Base-by-base conservation (phyloP, 805 yeast species). In the Lachancea sp. region DNA sequence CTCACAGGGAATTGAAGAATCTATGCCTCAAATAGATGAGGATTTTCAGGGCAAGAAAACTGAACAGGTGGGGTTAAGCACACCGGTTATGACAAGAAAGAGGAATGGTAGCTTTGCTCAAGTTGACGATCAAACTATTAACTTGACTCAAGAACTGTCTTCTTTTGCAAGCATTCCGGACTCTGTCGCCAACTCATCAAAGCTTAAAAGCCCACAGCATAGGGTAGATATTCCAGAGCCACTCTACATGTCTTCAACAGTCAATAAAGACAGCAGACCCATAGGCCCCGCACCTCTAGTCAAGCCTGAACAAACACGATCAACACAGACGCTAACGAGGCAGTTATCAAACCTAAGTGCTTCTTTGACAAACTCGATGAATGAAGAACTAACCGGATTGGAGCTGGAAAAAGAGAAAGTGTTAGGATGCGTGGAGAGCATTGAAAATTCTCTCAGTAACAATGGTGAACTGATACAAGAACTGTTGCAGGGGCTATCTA, bases 101-200 rank as follows among this genome's bases (percentile, higher is more conserved):
- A 43, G 44, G 40, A 34, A 36, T 16, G 33, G 31, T 28, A 40
- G 43, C 16, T 40, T 40, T 19, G 16, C 31, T 4, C 39, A 33
- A 30, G 13, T 12, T 22, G 36, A 29, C 22, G 43, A 40, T 12
- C 29, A 34, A 8, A 40, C 43, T n/a, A 19, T 40, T 9, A 35
- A 29, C 28, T 16, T 40, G 16, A 35, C 39, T 3, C 39, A 40
- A 9, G 43, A 40, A 18, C 23, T 40, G 18, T 34, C 43, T 3
- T 29, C 43, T 3, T 19, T 40, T 13, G 34, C 43, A 3, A 33
- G 30, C 30, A 29, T 23, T 22, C 34, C 30, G 15, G 55, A 56
- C 34, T 46, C 59, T 2, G 34, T 56, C 8, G 53, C 54, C 4
- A 51, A 58, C n/a, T 55, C 62, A 2, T 54, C 62, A 3, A 50